phyloP scores from a whole-genome alignment of 495 filamentous ascomycete genomes.

The Darksidea phi region DNA sequence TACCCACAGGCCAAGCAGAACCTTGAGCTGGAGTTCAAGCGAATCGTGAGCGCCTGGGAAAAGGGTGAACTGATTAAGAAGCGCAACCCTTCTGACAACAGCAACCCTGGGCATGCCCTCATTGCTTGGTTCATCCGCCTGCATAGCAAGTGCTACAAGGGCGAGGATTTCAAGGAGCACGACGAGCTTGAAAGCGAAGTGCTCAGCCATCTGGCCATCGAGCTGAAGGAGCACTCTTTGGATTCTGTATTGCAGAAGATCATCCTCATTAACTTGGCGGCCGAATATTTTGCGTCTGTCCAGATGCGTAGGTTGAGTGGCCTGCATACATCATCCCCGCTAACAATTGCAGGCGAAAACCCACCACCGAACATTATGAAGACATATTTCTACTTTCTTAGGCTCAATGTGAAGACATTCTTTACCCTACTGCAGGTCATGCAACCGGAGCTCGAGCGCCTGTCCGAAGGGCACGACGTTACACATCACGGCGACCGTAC shows the following conservation, averaged over 20 bases:
- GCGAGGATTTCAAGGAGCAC: conserved; percentile 66
- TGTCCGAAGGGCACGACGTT: conserved; percentile 48
- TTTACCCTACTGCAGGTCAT: conserved; percentile 73
- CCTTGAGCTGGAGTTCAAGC: conserved; percentile 77
- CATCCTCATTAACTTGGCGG: conserved; percentile 80
- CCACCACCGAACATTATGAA: conserved; percentile 43
- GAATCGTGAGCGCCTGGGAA: conserved; percentile 60
- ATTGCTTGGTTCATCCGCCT: conserved; percentile 82
- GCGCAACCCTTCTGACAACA: conserved; percentile 47
- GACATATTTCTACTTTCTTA: conserved; percentile 70
- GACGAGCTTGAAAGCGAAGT: conserved; percentile 86
- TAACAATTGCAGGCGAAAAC: conserved; percentile 34
- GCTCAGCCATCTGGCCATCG: conserved; percentile 68
- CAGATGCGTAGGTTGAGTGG: conserved; percentile 57
- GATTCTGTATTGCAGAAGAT: conserved; percentile 73
- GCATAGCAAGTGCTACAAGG: conserved; percentile 79
- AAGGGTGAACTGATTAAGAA: conserved; percentile 58
- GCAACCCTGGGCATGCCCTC: conserved; percentile 55
- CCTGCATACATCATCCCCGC: conserved; percentile 32
- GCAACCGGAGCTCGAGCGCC: conserved; percentile 62
- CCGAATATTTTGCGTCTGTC: conserved; percentile 66
- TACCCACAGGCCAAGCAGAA: conserved; percentile 71
- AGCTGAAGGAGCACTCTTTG: conserved; percentile 66
- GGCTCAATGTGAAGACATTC: conserved; percentile 80
- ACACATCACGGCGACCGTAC: conserved; percentile 35